These are phyloP conservation scores for Didymella keratinophila DNA, from an alignment of 2,329 filamentous ascomycete genomes.

Conservation along the genomic window DNA sequence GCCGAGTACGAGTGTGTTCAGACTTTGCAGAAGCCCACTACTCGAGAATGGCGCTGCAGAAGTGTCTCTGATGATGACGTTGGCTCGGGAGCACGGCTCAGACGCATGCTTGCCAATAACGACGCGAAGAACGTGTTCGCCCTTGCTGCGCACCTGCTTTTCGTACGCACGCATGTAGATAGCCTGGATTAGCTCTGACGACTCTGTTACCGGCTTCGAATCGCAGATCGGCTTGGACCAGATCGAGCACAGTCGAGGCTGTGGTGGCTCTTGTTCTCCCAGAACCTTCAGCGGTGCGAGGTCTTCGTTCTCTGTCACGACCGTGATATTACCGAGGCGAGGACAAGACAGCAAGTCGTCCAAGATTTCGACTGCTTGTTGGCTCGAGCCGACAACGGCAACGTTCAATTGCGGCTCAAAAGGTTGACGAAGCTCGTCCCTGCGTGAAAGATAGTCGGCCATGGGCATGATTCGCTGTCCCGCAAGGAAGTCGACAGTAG, in stretches of 20 bases:
- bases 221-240: constrained; percentile 43
- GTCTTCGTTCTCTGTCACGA: constrained; percentile 45
- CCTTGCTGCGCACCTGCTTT: constrained; percentile 46
- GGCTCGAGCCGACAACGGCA: constrained; percentile 42
- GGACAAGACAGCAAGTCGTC: constrained; percentile 46
- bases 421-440: constrained; percentile 41
- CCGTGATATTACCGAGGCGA: constrained; percentile 46
- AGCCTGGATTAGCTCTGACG: constrained; percentile 43
- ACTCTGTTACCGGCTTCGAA: constrained; percentile 30
- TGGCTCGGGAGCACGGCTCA: constrained; percentile 34
- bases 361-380: constrained; percentile 41
- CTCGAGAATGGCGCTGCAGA: constrained; percentile 24
- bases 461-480: constrained; percentile 47
- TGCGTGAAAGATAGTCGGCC: constrained; percentile 42
- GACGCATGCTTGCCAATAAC: constrained; percentile 38
- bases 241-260: constrained; percentile 46
- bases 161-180: constrained; percentile 49
- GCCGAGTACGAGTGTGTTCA: constrained; percentile 46
- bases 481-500: constrained; percentile 39
- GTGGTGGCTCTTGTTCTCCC: constrained; percentile 34
- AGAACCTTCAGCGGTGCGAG: constrained; percentile 42
- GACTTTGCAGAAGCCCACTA: constrained; percentile 37
- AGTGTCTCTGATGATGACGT: constrained; percentile 45
- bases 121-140: constrained; percentile 40
- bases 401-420: constrained; percentile 42